Evolutionary conservation across 345 rosid species (phyloP), one percentile per base, ranked within the genome.

Genomic region (Nephelium lappaceum): DNA sequence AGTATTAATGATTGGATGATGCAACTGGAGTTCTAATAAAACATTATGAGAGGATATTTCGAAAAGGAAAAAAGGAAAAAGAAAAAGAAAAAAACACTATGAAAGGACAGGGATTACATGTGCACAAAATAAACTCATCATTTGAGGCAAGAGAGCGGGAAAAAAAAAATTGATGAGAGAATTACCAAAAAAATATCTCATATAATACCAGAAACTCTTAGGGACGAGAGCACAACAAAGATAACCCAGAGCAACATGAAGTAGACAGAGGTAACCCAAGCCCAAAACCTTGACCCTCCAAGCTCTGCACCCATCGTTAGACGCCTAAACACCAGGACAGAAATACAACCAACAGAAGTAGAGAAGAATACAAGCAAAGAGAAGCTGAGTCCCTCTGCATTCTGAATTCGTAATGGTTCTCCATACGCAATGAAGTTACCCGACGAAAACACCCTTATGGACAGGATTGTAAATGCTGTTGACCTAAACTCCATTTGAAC

Each of bases 231-330:
- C 71, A 89, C 93, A 19, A 93, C 89, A 77, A 93, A 89, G 77
- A 92, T 83, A 73, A 93, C 72, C 97, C 95, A 93, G 41, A 93
- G 97, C 84, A 90, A 58, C 90, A 94, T 90, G 71, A 94, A 88
- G 75, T 84, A 91, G 0, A 73, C 80, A 67, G 82, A 83, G n/a
- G 98, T 90, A 62, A 87, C 76, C 94, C 97, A 92, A 1, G 98
- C 96, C 99, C 99, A 93, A 27, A 89, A 41, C 85, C 89, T 87
- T 70, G 97, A 93, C 25, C 96, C 97, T 84, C 97, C 97, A 27
- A 93, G 92, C 84, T 95, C 99, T 12, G 93, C 98, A 18, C 96
- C 97, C 71, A 95, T 65, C 0, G 85, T 89, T 64, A 91, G 78
- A 43, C 98, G 89, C 82, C 98, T 89, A 64, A 88, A 65, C 39